Conservation (phyloP, 176 grass and related monocot species). For the Oryza nivara region DNA sequence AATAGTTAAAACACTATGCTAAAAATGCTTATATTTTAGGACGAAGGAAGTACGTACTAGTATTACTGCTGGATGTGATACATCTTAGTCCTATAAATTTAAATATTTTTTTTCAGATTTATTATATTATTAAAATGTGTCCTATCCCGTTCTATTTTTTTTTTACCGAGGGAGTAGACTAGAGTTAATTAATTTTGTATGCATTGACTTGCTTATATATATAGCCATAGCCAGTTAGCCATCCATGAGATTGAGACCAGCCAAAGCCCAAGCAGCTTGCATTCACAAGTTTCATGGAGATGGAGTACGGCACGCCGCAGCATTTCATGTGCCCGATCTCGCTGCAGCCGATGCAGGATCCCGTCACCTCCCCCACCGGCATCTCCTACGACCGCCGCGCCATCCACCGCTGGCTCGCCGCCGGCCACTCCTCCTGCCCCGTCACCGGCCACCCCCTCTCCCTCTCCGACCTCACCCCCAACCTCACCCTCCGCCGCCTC, state of each 20-base stretch:
- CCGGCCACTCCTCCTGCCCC: constrained; percentile 56
- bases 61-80: too few relatives aligned
- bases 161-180: too few relatives aligned
- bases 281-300: too few relatives aligned
- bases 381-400: constrained; percentile 72
- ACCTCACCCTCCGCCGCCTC: constrained; percentile 68
- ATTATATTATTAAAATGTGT: too few relatives aligned
- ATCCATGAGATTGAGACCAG: neutral
- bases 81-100: too few relatives aligned
- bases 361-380: constrained; percentile 62
- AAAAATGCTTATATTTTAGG: too few relatives aligned
- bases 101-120: too few relatives aligned
- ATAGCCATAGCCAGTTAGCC: neutral
- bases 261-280: neutral
- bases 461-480: constrained; percentile 53
- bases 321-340: constrained; percentile 66
- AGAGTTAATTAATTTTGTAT: too few relatives aligned
- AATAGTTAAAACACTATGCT: too few relatives aligned
- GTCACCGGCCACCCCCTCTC: constrained; percentile 53
- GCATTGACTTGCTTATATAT: neutral
- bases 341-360: constrained; percentile 61
- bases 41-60: too few relatives aligned
- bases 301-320: neutral
- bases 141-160: too few relatives aligned
- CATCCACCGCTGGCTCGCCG: constrained; percentile 69